Base-by-base conservation (phyloP, 2,329 filamentous ascomycete genomes). In the Onygenales sp. region DNA sequence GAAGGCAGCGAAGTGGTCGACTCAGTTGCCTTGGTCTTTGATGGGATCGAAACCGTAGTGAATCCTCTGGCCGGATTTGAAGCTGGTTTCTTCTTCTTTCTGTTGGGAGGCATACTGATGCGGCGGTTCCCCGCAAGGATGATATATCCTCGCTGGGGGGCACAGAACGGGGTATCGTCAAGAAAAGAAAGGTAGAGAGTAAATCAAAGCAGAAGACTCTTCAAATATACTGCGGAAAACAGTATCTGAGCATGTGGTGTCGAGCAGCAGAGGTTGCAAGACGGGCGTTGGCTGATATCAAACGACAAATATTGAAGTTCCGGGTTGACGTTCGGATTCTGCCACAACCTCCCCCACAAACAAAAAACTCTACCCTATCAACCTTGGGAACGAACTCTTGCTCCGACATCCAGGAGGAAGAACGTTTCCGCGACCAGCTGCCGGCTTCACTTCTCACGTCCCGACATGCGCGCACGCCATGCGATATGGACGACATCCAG, bases 61-160 rank as follows among this genome's bases (percentile, higher is more conserved):
- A 96, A 95, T 14, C 91, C 93, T 69, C 93, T 81, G 40, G 90
- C 89, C 55, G 91, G 88, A 70, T 96, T 97, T 34, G 85, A 82
- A 31, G 82, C 81, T 52, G 87, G 79, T 80, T 96, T 97, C 77
- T 89, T 94, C 75, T 96, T 95, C 33, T 58, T 59, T 27, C 54
- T 55, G 43, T 53, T 55, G 10, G 57, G 57, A 39, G 57, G 50
- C 57, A 59, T 59, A 3, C 7, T 27, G 8, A 8, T 31, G 17
- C 2, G 27, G 21, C 21, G 40, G 34, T 53, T 44, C 14, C 21
- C 40, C 17, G 33, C 8, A n/a, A n/a, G 14, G 42, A 21, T 9
- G 44, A 31, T 33, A 45, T 33, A 36, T 47, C 42, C 34, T 17
- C 37, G 33, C 39, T 46, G 21, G 37, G 27, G 13, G 31, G 31